Evolutionary conservation across 768 basidiomycete genomes (phyloP).

Genomic region (Lyophyllum atratum): DNA sequence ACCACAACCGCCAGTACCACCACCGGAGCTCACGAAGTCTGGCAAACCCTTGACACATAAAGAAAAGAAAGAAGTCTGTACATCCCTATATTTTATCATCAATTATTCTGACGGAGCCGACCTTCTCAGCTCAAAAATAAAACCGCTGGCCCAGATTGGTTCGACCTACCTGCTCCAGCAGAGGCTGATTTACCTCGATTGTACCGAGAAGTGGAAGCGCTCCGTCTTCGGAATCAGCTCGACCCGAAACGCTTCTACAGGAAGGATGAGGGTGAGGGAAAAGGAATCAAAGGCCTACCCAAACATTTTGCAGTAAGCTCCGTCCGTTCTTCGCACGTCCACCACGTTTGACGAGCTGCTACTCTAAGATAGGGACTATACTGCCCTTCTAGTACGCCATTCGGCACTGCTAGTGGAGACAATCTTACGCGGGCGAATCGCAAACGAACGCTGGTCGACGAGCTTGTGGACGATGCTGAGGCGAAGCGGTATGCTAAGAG

Average conservation of each 20-base stretch:
- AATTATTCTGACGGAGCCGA: neutral
- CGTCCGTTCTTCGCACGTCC: constrained; percentile 1
- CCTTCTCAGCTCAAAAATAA: constrained; percentile 57
- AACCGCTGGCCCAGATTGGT: constrained; percentile 84
- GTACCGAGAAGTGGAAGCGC: constrained; percentile 84
- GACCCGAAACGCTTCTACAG: constrained; percentile 92
- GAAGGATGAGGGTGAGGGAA: constrained; percentile 84
- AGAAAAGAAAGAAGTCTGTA: constrained; percentile 66
- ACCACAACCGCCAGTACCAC: constrained; percentile 65
- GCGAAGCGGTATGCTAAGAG: constrained; percentile 86
- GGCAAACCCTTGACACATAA: constrained; percentile 74
- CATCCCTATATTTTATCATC: neutral
- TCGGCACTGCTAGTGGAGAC: constrained; percentile 66
- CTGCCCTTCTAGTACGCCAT: constrained; percentile 69
- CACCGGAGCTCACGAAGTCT: constrained; percentile 57
- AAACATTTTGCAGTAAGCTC: constrained; percentile 85
- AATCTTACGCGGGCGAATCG: constrained; percentile 71
- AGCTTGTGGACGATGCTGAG: constrained; percentile 87
- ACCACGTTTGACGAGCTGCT: constrained; percentile 7
- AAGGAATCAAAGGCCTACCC: constrained; percentile 81
- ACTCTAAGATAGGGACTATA: constrained; percentile 74
- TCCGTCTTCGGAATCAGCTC: constrained; percentile 83
- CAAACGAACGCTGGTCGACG: constrained; percentile 85
- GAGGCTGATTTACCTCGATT: constrained; percentile 79
- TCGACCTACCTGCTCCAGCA: constrained; percentile 81